Conservation (phyloP, 148 eudicot genomes). For the Rhododendron ovatum region DNA sequence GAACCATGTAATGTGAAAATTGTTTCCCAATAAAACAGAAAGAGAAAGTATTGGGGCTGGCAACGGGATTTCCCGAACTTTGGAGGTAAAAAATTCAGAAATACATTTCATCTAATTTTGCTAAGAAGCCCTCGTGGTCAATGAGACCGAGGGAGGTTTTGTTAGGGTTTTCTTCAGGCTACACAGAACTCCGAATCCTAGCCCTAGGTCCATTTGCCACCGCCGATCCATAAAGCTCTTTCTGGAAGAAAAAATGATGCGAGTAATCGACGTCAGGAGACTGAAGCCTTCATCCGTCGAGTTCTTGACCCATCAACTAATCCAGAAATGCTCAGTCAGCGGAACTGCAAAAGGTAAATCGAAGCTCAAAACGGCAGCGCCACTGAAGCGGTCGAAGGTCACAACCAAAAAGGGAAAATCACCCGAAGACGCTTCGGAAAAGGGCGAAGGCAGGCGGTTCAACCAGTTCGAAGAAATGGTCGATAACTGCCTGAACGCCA, state of each 20-base stretch:
- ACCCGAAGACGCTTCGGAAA: constrained; percentile 12
- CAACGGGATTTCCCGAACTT: not conserved
- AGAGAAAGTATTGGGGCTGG: not conserved
- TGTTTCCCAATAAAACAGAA: too few species aligned
- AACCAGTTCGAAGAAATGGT: constrained; percentile 53
- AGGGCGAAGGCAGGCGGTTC: constrained; percentile 31
- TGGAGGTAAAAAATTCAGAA: not conserved
- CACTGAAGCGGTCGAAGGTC: constrained; percentile 51
- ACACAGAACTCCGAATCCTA: not conserved
- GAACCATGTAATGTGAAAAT: too few species aligned
- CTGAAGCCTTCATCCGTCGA: constrained; percentile 34
- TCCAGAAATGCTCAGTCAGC: constrained; percentile 76
- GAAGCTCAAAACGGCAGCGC: constrained; percentile 47
- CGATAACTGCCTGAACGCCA: constrained; percentile 50
- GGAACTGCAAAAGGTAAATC: constrained; percentile 90
- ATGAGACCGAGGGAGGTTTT: not conserved
- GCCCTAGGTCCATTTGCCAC: not conserved
- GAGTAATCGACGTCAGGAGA: constrained; percentile 23
- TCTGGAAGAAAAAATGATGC: constrained; percentile 16
- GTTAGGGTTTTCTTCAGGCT: not conserved
- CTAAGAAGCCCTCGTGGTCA: not conserved
- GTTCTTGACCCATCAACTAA: constrained; percentile 39
- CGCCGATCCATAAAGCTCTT: not conserved
- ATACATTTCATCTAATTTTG: too few species aligned
- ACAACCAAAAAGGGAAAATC: constrained; percentile 45